A percentile compares a stretch with the other conserved stretches of the same genome.
phyloP scores from a whole-genome alignment of 2,329 filamentous ascomycete genomes.

The Oidium heveae region DNA sequence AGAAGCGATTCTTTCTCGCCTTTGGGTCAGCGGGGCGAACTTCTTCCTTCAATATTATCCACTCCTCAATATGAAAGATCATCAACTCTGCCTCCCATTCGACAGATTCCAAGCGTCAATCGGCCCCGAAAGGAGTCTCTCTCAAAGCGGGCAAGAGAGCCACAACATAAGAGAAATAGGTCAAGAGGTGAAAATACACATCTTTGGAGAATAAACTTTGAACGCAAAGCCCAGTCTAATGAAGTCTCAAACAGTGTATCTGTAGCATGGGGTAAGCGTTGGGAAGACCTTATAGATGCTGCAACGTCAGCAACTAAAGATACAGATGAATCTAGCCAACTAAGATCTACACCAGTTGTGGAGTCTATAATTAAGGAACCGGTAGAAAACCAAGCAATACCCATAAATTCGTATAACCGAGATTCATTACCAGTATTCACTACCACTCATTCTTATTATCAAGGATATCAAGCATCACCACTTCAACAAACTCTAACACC shows the following conservation, averaged over 20 bases:
- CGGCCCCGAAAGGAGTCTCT: conserved; percentile 70
- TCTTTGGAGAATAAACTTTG: conserved; percentile 38
- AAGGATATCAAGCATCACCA: conserved; percentile 66
- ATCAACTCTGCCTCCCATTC: conserved; percentile 64
- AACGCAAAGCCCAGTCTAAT: conserved; percentile 64
- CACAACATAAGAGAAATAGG: conserved; percentile 57
- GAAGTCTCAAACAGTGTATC: conserved; percentile 37
- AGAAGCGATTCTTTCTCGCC: conserved; percentile 44
- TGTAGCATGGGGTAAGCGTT: conserved; percentile 55
- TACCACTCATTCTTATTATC: conserved; percentile 26
- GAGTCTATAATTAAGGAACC: background rate
- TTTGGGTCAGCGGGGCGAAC: conserved; percentile 41
- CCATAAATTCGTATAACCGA: conserved; percentile 35
- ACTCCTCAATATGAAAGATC: conserved; percentile 70
- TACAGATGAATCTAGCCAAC: conserved; percentile 72
- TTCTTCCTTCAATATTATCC: conserved; percentile 59
- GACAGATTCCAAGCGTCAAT: conserved; percentile 43
- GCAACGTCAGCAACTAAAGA: conserved; percentile 81
- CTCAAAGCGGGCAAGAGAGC: conserved; percentile 48
- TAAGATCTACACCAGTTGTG: conserved; percentile 30
- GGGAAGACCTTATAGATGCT: conserved; percentile 91
- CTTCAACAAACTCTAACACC: conserved; percentile 78
- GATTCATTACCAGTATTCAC: conserved; percentile 35
- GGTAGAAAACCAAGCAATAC: conserved; percentile 19
- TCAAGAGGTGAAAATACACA: conserved; percentile 44